A percentile compares a stretch with the other conserved stretches of the same genome.
These are phyloP conservation scores for Pseudopyrenochaeta lycopersici DNA, from an alignment of 2,329 filamentous ascomycete genomes.

Conservation along the genomic window DNA sequence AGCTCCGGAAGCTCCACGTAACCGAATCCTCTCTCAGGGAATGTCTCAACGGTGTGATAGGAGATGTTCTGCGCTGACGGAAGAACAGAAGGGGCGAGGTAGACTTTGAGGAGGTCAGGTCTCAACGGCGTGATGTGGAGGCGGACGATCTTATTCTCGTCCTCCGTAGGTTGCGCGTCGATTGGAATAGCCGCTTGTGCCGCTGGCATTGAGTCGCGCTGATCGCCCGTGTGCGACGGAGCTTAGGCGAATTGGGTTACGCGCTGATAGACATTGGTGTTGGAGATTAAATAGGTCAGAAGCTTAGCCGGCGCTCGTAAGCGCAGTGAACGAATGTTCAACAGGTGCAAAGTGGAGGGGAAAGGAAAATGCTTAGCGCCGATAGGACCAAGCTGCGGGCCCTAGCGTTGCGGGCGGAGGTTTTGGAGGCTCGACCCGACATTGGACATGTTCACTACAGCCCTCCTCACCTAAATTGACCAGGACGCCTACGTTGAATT, in stretches of 20 bases:
- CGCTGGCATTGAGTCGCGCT: slow-evolving; percentile 43
- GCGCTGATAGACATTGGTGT: neutral
- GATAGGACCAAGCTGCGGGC: slow-evolving; percentile 17
- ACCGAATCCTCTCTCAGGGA: slow-evolving; percentile 89
- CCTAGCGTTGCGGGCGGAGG: slow-evolving; percentile 26
- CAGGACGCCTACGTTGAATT: neutral
- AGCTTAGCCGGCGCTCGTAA: slow-evolving; percentile 18
- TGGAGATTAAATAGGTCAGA: slow-evolving; percentile 8
- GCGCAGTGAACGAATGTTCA: slow-evolving; percentile 18
- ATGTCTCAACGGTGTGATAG: slow-evolving; percentile 86
- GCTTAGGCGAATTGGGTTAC: slow-evolving; percentile 2
- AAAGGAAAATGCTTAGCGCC: slow-evolving; percentile 47
- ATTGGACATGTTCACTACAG: slow-evolving; percentile 1
- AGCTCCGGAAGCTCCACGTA: slow-evolving; percentile 82
- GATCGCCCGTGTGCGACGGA: slow-evolving; percentile 25
- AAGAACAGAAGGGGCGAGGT: slow-evolving; percentile 74
- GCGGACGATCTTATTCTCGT: slow-evolving; percentile 54
- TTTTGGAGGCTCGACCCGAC: slow-evolving; percentile 15
- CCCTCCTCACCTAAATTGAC: neutral
- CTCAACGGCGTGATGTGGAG: slow-evolving; percentile 92
- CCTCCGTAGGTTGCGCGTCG: slow-evolving; percentile 20
- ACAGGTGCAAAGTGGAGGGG: slow-evolving; percentile 28
- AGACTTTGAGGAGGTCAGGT: slow-evolving; percentile 73
- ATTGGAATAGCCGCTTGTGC: slow-evolving; percentile 34
- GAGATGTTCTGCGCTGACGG: slow-evolving; percentile 79